phyloP scores from a whole-genome alignment of 805 yeast genomes.

The Schwanniomyces yamadae region DNA sequence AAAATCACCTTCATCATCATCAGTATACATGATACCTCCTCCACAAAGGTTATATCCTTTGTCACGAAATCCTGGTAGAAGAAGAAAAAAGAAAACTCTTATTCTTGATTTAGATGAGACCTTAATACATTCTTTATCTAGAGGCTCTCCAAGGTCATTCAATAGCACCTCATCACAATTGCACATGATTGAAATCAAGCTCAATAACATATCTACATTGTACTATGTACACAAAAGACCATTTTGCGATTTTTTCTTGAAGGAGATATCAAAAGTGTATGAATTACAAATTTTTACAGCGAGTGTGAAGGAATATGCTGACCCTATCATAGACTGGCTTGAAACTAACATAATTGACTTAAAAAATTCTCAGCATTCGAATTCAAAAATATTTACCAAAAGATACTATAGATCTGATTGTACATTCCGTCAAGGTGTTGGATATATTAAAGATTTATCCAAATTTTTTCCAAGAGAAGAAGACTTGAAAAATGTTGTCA shows the following conservation, averaged over 20 bases:
- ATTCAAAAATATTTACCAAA: conserved; percentile 37
- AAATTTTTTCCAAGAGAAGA: conserved; percentile 56
- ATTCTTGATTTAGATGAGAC: conserved; percentile 94
- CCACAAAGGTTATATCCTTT: conserved; percentile 45
- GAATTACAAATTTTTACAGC: conserved; percentile 92
- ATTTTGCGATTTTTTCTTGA: conserved; percentile 78
- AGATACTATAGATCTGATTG: conserved; percentile 82
- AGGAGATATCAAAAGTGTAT: conserved; percentile 81
- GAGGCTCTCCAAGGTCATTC: conserved; percentile 52
- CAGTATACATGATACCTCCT: conserved; percentile 46
- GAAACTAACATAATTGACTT: conserved; percentile 53
- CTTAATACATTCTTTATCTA: conserved; percentile 82
- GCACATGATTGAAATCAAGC: conserved; percentile 76
- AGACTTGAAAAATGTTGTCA: conserved; percentile 67
- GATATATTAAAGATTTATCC: conserved; percentile 62
- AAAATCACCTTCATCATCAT: conserved; percentile 41
- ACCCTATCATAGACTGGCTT: conserved; percentile 91
- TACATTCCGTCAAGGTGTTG: conserved; percentile 71
- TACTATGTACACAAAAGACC: conserved; percentile 93
- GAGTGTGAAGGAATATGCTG: conserved; percentile 91
- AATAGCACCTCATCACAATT: conserved; percentile 35
- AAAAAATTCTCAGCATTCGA: conserved; percentile 6
- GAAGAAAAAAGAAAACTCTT: conserved; percentile 57
- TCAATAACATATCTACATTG: conserved; percentile 68
- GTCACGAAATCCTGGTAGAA: conserved; percentile 37